These are phyloP conservation scores for Mercurialis annua DNA, from an alignment of 345 rosid species.

Conservation along the genomic window DNA sequence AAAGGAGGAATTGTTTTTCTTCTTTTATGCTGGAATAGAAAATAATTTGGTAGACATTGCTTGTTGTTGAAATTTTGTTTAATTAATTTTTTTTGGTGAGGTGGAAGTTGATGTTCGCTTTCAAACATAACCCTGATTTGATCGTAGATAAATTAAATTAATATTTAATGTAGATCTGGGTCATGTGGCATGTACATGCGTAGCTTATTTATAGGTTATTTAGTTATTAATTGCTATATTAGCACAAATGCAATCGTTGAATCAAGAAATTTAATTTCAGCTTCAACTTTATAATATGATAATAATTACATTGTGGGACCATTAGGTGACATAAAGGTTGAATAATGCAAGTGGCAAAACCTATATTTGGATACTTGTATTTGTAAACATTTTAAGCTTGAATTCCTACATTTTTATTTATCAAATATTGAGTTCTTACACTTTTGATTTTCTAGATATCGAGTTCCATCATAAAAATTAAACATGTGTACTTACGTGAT, in stretches of 20 bases:
- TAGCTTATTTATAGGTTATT: not conserved
- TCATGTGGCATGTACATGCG: not conserved
- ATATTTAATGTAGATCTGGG: not conserved
- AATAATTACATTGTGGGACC: not conserved
- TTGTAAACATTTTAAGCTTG: too few relatives aligned
- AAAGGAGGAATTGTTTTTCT: slow-evolving; percentile 16
- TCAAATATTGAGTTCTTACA: too few relatives aligned
- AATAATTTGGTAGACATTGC: slow-evolving; percentile 2
- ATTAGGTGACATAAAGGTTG: not conserved
- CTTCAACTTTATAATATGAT: not conserved
- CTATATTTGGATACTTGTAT: too few relatives aligned
- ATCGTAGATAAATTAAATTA: not conserved
- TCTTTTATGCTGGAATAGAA: slow-evolving; percentile 9
- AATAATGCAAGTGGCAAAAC: not conserved
- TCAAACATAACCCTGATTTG: not conserved
- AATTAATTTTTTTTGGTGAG: not conserved
- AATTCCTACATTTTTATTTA: too few relatives aligned
- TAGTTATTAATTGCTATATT: not conserved
- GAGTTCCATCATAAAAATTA: too few relatives aligned
- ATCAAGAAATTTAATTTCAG: not conserved
- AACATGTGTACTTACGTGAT: too few relatives aligned
- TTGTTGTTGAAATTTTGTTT: slow-evolving; percentile 21
- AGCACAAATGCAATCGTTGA: not conserved
- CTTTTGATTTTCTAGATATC: too few relatives aligned
- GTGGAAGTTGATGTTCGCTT: not conserved